These are phyloP conservation scores for Talaromyces sp. DNA, from an alignment of 2,329 filamentous ascomycete species.

Conservation along the genomic window DNA sequence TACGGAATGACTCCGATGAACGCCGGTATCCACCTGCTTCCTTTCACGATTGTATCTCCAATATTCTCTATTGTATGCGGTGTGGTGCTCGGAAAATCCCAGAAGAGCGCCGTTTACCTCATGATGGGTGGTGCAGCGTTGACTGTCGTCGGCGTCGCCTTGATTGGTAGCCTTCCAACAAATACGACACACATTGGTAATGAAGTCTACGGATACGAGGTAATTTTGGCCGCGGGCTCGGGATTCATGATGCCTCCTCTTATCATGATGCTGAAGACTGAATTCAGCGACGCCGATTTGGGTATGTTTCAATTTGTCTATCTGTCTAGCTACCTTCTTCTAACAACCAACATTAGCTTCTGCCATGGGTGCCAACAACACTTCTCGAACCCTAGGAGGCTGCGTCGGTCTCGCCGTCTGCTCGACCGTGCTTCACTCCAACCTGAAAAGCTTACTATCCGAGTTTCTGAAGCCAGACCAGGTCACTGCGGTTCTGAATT, in stretches of 20 bases:
- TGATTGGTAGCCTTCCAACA: conserved; percentile 18
- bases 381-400: background rate
- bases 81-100: conserved; percentile 1
- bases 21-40: background rate
- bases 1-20: background rate
- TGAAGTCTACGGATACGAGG: conserved; percentile 29
- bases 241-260: conserved; percentile 17
- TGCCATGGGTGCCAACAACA: background rate
- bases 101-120: conserved; percentile 25
- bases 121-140: conserved; percentile 22
- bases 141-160: conserved; percentile 28
- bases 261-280: background rate
- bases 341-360: background rate
- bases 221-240: conserved; percentile 34
- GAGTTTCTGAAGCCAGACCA: background rate
- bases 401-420: background rate
- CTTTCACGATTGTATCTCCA: background rate
- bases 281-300: background rate
- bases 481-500: background rate
- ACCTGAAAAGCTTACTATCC: background rate
- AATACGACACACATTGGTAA: conserved; percentile 12
- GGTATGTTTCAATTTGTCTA: background rate
- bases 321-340: background rate
- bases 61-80: background rate
- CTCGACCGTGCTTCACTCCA: background rate